Evolutionary conservation across 129 eudicot species (phyloP), one percentile per base, ranked within the genome.

Genomic region (Flaveria sonorensis): DNA sequence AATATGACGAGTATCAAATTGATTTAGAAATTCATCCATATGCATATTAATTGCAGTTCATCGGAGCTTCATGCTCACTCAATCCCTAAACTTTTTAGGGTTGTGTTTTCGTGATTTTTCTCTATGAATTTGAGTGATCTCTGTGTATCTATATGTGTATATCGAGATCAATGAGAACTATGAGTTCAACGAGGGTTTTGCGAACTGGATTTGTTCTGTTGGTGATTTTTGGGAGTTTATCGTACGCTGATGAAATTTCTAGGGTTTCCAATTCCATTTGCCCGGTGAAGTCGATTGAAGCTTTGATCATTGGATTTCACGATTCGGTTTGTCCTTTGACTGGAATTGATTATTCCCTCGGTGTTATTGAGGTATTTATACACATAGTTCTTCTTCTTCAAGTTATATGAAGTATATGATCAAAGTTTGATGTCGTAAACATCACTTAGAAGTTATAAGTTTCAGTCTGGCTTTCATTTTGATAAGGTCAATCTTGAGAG

Each of bases 291-390:
- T 87, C 89, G n/a, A 68, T 85, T 71, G 53, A 40, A 67, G 87
- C 76, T 72, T 83, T 70, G 69, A 56, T 89, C 80, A 39, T 89
- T 50, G 86, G 86, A 57, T 60, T 69, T 48, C 75, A 19, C 40
- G 84, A 72, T 61, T 73, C 72, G 23, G 73, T 78, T 15, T 89
- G 96, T 50, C 85, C 78, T 4, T 23, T 81, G 42, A 48, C 59
- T 68, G 82, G 79, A 81, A 42, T 77, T 59, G 74, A 68, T 48
- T 56, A 64, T 52, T 68, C 79, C 69, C 40, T 77, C 16, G 74
- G 83, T 75, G 46, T 87, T 56, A 81, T 87, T 85, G 89, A 89
- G 96, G 96, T 89, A 85, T 56, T 55, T 65, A 24, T 42, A 20
- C 64, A 19, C 72, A 4, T 3, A 30, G 36, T 30, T 30, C 36